A percentile compares a stretch with the other conserved stretches of the same genome.
phyloP scores from a whole-genome alignment of 306 rosid species.

The Fragaria iinumae region DNA sequence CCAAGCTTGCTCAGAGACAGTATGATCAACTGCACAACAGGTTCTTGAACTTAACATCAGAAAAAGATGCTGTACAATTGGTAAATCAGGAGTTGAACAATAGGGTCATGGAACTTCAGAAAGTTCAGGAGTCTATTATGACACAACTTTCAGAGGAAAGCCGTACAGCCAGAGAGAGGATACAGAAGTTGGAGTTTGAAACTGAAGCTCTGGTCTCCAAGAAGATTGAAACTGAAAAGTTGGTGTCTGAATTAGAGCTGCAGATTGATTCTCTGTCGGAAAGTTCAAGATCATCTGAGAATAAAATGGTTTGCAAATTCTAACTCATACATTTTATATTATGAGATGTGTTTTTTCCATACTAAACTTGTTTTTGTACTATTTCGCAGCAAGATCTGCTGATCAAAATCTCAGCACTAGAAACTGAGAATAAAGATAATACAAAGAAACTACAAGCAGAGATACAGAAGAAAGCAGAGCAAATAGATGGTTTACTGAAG shows the following conservation, averaged over 20 bases:
- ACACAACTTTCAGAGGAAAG: constrained; percentile 49
- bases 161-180: constrained; percentile 55
- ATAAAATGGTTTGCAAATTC: constrained; percentile 54
- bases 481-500: constrained; percentile 48
- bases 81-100: constrained; percentile 48
- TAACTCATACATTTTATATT: constrained; percentile 18
- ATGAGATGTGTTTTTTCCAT: constrained; percentile 17
- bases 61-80: constrained; percentile 47
- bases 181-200: constrained; percentile 65
- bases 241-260: constrained; percentile 64
- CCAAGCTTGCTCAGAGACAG: constrained; percentile 51
- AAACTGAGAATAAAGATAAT: constrained; percentile 59
- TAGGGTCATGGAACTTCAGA: constrained; percentile 54
- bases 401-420: constrained; percentile 61
- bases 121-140: constrained; percentile 53
- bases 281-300: constrained; percentile 62
- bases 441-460: constrained; percentile 58
- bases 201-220: constrained; percentile 55
- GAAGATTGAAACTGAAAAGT: constrained; percentile 60
- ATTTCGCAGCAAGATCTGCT: constrained; percentile 66
- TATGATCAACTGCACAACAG: constrained; percentile 54
- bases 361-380: constrained; percentile 32
- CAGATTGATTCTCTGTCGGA: constrained; percentile 49
- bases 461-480: constrained; percentile 60
- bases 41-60: constrained; percentile 48